phyloP scores from a whole-genome alignment of 2,329 filamentous ascomycete species.

The Scedosporium boydii region DNA sequence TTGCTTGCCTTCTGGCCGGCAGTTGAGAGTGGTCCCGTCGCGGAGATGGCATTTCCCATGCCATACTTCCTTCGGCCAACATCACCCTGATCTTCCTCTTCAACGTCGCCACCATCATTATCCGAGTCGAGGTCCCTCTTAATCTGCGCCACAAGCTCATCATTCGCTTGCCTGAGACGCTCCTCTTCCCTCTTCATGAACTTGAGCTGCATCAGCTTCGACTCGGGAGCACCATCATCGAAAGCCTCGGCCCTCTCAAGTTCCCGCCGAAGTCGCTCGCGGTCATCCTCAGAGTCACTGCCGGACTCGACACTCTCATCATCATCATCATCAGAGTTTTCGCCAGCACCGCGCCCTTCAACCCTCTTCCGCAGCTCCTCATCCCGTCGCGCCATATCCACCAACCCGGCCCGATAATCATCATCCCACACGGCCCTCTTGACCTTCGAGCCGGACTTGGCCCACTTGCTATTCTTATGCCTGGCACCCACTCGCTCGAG shows the following conservation, averaged over 20 bases:
- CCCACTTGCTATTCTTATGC: constrained; percentile 86
- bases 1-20: constrained; percentile 17
- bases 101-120: constrained; percentile 36
- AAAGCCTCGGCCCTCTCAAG: constrained; percentile 30
- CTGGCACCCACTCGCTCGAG: constrained; percentile 78
- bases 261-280: constrained; percentile 36
- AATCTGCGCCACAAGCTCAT: constrained; percentile 62
- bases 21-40: neutral
- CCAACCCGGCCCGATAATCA: constrained; percentile 66
- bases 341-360: constrained; percentile 47
- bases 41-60: neutral
- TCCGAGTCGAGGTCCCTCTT: constrained; percentile 62
- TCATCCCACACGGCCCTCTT: constrained; percentile 84
- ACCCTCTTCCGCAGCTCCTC: constrained; percentile 75
- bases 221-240: constrained; percentile 44
- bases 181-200: constrained; percentile 92
- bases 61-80: constrained; percentile 58
- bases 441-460: constrained; percentile 70
- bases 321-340: constrained; percentile 42
- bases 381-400: constrained; percentile 72
- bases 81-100: constrained; percentile 44
- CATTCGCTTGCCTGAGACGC: constrained; percentile 66
- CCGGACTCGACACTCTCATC: constrained; percentile 42
- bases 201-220: constrained; percentile 71
- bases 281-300: constrained; percentile 31